A percentile compares a stretch with the other conserved stretches of the same genome.
Conservation (phyloP, 495 filamentous ascomycete species). For the Annulohypoxylon nitens region DNA sequence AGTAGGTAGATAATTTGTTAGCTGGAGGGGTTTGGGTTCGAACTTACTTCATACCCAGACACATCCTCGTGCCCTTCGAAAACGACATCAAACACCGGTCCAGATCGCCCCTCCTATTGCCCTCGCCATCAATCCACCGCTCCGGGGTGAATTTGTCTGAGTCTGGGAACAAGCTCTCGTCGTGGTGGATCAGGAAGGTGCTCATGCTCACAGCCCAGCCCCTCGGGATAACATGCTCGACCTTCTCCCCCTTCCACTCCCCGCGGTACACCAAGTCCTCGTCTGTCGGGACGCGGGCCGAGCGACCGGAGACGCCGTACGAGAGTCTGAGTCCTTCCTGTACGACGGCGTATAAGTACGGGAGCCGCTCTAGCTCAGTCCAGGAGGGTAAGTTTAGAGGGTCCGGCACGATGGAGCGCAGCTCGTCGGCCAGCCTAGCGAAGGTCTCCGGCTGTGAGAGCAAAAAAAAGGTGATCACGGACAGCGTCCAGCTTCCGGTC, state of each 20-base stretch:
- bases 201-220: slow-evolving; percentile 60
- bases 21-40: neutral
- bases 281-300: slow-evolving; percentile 43
- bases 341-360: slow-evolving; percentile 20
- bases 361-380: slow-evolving; percentile 18
- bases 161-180: slow-evolving; percentile 60
- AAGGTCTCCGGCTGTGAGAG: slow-evolving; percentile 51
- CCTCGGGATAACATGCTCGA: slow-evolving; percentile 37
- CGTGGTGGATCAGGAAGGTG: slow-evolving; percentile 55
- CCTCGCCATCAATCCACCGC: slow-evolving; percentile 55
- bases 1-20: neutral
- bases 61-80: slow-evolving; percentile 45
- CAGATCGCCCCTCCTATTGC: slow-evolving; percentile 20
- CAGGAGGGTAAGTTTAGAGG: slow-evolving; percentile 37
- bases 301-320: slow-evolving; percentile 52
- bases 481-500: slow-evolving; percentile 59
- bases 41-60: slow-evolving; percentile 49
- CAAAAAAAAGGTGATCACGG: slow-evolving; percentile 55
- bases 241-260: slow-evolving; percentile 12
- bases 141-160: slow-evolving; percentile 59
- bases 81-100: slow-evolving; percentile 47
- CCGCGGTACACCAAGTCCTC: slow-evolving; percentile 52
- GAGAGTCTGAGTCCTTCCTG: slow-evolving; percentile 54
- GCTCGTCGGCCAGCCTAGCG: slow-evolving; percentile 50
- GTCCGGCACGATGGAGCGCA: slow-evolving; percentile 43